Evolutionary conservation across 2,329 filamentous ascomycete species (phyloP), one percentile per base, ranked within the genome.

Genomic region (Claviceps quebecensis): DNA sequence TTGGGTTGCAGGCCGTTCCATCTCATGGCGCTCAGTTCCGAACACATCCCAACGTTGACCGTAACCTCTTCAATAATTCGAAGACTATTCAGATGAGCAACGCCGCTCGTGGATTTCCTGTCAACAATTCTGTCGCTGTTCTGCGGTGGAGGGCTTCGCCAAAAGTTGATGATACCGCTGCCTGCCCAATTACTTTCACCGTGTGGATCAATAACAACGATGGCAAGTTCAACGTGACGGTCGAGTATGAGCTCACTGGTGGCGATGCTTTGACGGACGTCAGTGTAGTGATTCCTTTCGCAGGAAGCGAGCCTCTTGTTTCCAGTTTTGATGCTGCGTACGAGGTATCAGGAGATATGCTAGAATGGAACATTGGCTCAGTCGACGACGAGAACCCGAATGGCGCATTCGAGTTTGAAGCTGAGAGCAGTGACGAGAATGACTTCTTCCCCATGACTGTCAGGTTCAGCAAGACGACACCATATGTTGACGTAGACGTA

Each of bases 391-490:
- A 84, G 53, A 95, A 93, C 65, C 71, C 83, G 17, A 89, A 75
- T 41, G 93, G 93, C 17, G 84, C 86, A 46, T 97, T 98, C 62
- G 93, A 98, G 67, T 97, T 98, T 58, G 93, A 97, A 69, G 88
- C 89, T 1, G 82, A 87, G 65, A 87, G 87, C 11, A 80, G 82
- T 51, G 87, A 90, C 58, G 93, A 97, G 65, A 84, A 87, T 52
- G 90, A 96, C 60, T 97, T 97, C 73, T 98, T 98, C 81, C 93
- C 93, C 1, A 97, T 98, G 90, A 84, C 80, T 50, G 83, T 97
- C 54, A 79, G 83, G 51, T 98, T 98, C 70, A 83, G 80, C 56
- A 96, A 95, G 77, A 78, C 81, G 43, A 80, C 77, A 53, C 91
- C 93, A 29, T 95, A 87, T 67, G 78, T 97, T 48, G 88, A 96